These are phyloP conservation scores for Ophiocordyceps sinensis DNA, from an alignment of 2,329 filamentous ascomycete genomes.

Conservation along the genomic window DNA sequence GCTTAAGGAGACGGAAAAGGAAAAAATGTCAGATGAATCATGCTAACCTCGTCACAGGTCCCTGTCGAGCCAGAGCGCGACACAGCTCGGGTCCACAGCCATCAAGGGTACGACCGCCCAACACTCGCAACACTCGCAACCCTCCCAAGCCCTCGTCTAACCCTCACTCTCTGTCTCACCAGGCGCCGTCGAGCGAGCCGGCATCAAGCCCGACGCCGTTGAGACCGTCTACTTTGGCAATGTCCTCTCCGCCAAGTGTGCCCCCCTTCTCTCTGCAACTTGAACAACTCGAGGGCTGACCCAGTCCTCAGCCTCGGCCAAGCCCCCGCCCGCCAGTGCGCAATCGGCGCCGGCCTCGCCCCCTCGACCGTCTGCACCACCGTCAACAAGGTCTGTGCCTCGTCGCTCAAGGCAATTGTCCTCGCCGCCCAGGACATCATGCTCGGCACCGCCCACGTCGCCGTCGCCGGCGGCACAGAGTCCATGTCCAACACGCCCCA, in stretches of 20 bases:
- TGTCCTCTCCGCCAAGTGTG: constrained; percentile 88
- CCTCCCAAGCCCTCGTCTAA: not conserved
- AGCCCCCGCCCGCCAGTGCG: constrained; percentile 90
- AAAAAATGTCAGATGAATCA: not conserved
- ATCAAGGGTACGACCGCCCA: constrained; percentile 64
- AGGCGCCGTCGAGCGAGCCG: constrained; percentile 72
- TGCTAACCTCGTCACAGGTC: constrained; percentile 39
- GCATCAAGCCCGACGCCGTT: constrained; percentile 79
- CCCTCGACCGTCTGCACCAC: constrained; percentile 75
- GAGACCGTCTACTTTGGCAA: constrained; percentile 98
- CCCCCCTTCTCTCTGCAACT: not conserved
- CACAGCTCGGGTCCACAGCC: constrained; percentile 75
- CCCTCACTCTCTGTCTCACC: not conserved
- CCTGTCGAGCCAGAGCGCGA: constrained; percentile 72
- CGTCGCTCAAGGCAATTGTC: constrained; percentile 84
- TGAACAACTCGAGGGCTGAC: not conserved
- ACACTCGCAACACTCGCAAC: not conserved
- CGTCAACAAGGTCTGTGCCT: constrained; percentile 98
- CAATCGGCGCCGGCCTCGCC: constrained; percentile 73
- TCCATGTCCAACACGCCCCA: constrained; percentile 98
- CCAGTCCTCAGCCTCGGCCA: constrained; percentile 59
- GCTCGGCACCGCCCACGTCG: constrained; percentile 81
- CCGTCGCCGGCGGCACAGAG: constrained; percentile 90
- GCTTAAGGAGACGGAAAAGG: not conserved
- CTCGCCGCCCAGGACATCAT: constrained; percentile 95